Evolutionary conservation across 495 filamentous ascomycete genomes (phyloP).

Genomic region (Aspergillus baeticus): DNA sequence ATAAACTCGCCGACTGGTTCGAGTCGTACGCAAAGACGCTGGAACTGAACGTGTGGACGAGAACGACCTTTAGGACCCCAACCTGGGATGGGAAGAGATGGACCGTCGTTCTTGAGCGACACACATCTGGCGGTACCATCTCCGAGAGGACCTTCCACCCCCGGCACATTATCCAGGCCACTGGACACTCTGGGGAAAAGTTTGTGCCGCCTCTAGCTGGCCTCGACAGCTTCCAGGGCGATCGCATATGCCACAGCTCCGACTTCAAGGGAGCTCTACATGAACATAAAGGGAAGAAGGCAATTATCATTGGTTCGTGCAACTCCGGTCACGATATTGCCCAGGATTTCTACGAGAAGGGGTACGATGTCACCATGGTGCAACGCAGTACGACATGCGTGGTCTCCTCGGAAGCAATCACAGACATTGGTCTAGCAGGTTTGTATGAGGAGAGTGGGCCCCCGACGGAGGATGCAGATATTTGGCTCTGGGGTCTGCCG

Average conservation of each 20-base stretch:
- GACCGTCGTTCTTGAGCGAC: slow-evolving; percentile 57
- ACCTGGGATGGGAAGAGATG: slow-evolving; percentile 53
- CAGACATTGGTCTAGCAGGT: neutral
- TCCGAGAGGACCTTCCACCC: slow-evolving; percentile 56
- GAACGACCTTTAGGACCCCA: slow-evolving; percentile 48
- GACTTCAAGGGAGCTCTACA: too few relatives aligned
- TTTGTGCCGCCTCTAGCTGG: too few relatives aligned
- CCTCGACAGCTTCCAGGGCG: too few relatives aligned
- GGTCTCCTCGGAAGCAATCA: neutral
- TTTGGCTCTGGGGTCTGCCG: neutral
- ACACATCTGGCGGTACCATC: slow-evolving; percentile 42
- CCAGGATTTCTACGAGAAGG: too few relatives aligned
- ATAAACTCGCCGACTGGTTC: slow-evolving; percentile 80
- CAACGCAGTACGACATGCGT: neutral
- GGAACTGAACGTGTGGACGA: slow-evolving; percentile 75
- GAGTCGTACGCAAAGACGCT: slow-evolving; percentile 67
- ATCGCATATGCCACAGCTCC: too few relatives aligned
- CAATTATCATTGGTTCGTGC: too few relatives aligned
- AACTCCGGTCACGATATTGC: too few relatives aligned
- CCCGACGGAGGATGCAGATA: neutral
- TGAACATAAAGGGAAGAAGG: too few relatives aligned
- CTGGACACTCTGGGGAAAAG: slow-evolving; percentile 64
- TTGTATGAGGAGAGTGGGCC: neutral
- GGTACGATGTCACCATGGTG: too few relatives aligned
- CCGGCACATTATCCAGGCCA: slow-evolving; percentile 67